Evolutionary conservation across 129 eudicot genomes (phyloP), one percentile per base, ranked within the genome.

Genomic region (Glebionis coronaria): DNA sequence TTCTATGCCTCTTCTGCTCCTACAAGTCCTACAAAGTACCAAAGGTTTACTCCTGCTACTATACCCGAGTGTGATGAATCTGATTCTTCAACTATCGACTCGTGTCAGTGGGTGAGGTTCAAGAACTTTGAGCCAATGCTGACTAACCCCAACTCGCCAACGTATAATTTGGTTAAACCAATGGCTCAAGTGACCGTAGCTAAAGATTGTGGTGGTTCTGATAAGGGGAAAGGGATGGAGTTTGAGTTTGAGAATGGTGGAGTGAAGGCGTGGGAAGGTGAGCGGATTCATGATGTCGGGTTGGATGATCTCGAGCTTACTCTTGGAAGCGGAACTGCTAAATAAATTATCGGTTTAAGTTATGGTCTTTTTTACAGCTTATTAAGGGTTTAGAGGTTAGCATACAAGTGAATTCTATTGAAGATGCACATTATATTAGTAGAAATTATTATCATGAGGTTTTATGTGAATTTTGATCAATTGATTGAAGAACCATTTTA

Each of bases 271-370:
- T 94, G 99, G 99, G 97, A 89, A 80, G 97, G 97, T 40, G 97
- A 94, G 79, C 84, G 88, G 82, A 88, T 88, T 83, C 97, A 90
- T 64, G 99, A 94, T 56, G 99, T 84, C 67, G 99, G 88, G 45
- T 69, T 94, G 85, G 99, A 94, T 69, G 99, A 94, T 75, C 83
- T 94, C 62, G 99, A 94, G 82, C 99, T 94, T 56, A 92, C 98
- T 12, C 86, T 92, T 75, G 96, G 96, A 73, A 78, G 86, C 68
- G 98, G 96, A 19, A 73, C n/a, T 53, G 21, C 67, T 13, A 68
- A 73, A 66, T 76, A 53, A 76, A 59, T 61, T 73, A 60, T 73
- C n/a, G 73, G 29, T 28, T 73, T 57, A 28, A 52, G 62, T 52
- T 38, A 60, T 67, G 63, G 4, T 75, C 40, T 58, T 58, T n/a